Evolutionary conservation across 2,329 filamentous ascomycete genomes (phyloP).

Genomic region (Colletotrichum scovillei): DNA sequence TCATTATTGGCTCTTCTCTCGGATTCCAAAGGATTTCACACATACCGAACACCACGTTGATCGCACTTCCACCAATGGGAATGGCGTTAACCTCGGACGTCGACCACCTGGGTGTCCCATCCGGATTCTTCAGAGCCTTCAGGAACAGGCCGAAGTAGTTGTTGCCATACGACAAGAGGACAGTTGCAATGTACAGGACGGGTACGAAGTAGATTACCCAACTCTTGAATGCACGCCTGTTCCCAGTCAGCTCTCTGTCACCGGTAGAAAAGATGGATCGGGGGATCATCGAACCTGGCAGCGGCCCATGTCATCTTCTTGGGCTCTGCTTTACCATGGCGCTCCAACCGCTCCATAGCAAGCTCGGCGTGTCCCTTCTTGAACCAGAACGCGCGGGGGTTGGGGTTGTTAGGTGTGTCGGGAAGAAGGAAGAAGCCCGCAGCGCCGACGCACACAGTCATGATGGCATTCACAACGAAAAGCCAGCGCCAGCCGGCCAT

Average conservation of each 20-base stretch:
- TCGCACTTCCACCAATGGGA: slow-evolving; percentile 29
- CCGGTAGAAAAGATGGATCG: not conserved
- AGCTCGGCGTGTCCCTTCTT: slow-evolving; percentile 28
- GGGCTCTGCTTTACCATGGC: slow-evolving; percentile 35
- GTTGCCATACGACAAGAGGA: slow-evolving; percentile 28
- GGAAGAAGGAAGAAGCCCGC: slow-evolving; percentile 34
- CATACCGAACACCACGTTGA: slow-evolving; percentile 36
- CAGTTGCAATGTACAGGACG: slow-evolving; percentile 27
- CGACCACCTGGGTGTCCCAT: slow-evolving; percentile 34
- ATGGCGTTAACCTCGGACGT: slow-evolving; percentile 30
- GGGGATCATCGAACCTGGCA: slow-evolving; percentile 34
- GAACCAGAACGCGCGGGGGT: slow-evolving; percentile 31
- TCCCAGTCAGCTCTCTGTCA: not conserved
- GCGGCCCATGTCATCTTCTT: slow-evolving; percentile 42
- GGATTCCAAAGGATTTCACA: not conserved
- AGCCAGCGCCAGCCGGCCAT: slow-evolving; percentile 55
- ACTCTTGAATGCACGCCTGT: slow-evolving; percentile 29
- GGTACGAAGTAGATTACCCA: slow-evolving; percentile 34
- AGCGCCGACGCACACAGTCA: slow-evolving; percentile 38
- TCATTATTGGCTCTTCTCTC: not conserved
- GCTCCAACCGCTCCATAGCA: slow-evolving; percentile 30
- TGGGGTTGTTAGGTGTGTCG: slow-evolving; percentile 41
- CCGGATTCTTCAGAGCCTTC: slow-evolving; percentile 30
- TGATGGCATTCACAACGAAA: slow-evolving; percentile 52
- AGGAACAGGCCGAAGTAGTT: slow-evolving; percentile 32